Conservation (phyloP, 768 basidiomycete species). For the Lactarius sanguifluus region DNA sequence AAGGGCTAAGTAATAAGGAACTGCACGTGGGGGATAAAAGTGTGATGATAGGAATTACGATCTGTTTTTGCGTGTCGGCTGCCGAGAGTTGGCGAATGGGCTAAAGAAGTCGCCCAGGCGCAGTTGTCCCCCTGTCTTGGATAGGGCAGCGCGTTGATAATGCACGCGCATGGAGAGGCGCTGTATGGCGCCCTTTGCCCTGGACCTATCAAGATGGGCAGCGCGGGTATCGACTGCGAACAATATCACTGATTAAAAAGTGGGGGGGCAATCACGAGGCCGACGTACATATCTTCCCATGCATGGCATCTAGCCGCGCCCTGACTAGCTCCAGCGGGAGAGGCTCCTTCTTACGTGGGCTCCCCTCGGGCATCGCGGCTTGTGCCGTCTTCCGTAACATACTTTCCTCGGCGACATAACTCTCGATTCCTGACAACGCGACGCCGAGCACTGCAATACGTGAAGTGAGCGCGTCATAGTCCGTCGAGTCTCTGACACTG, state of each 20-base stretch:
- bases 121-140: slow-evolving; percentile 30
- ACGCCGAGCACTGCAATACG: slow-evolving; percentile 57
- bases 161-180: slow-evolving; percentile 59
- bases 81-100: slow-evolving; percentile 13
- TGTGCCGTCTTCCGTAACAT: slow-evolving; percentile 12
- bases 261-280: background rate
- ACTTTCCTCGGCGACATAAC: slow-evolving; percentile 52
- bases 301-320: slow-evolving; percentile 49
- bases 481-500: slow-evolving; percentile 36
- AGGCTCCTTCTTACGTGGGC: slow-evolving; percentile 39
- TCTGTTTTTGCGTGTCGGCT: slow-evolving; percentile 16
- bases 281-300: slow-evolving; percentile 60
- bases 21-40: background rate
- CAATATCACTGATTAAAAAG: background rate
- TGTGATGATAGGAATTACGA: background rate
- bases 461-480: slow-evolving; percentile 60
- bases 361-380: slow-evolving; percentile 21
- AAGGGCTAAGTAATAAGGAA: slow-evolving; percentile 30
- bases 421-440: slow-evolving; percentile 57
- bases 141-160: slow-evolving; percentile 52
- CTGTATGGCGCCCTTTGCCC: slow-evolving; percentile 68
- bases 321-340: slow-evolving; percentile 51
- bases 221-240: slow-evolving; percentile 67
- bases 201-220: slow-evolving; percentile 72
- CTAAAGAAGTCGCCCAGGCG: slow-evolving; percentile 23